Conservation (phyloP, 169 alveolate genomes). For the Cytauxzoon felis region DNA sequence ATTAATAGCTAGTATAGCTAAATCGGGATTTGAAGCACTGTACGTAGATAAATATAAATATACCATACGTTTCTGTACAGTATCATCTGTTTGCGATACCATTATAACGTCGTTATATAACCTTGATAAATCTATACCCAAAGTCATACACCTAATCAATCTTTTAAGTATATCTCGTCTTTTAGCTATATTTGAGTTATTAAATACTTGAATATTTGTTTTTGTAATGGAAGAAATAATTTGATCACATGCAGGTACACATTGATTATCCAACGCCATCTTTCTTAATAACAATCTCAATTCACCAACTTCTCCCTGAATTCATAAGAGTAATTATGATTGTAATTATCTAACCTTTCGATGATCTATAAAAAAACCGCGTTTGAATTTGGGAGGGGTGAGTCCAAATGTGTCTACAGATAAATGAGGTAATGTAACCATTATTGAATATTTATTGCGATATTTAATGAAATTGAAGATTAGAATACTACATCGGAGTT, state of each 20-base stretch:
- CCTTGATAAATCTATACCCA: conserved; percentile 95
- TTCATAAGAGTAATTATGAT: not conserved
- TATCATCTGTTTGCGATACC: conserved; percentile 93
- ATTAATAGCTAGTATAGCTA: conserved; percentile 95
- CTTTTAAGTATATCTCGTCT: conserved; percentile 80
- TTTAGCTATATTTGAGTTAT: not conserved
- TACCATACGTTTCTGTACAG: conserved; percentile 98
- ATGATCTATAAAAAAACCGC: conserved; percentile 37
- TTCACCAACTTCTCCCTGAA: conserved; percentile 64
- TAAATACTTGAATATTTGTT: conserved; percentile 1
- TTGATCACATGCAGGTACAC: conserved; percentile 15
- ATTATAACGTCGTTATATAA: conserved; percentile 95
- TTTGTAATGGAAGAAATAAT: conserved; percentile 6
- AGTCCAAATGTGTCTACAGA: conserved; percentile 31
- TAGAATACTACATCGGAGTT: conserved; percentile 5
- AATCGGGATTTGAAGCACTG: conserved; percentile 88
- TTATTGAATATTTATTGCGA: conserved; percentile 22
- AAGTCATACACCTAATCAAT: conserved; percentile 82
- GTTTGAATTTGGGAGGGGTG: conserved; percentile 45
- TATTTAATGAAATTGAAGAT: not conserved
- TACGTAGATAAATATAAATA: conserved; percentile 93
- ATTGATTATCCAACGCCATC: conserved; percentile 48
- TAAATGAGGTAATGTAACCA: conserved; percentile 22
- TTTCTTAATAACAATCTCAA: conserved; percentile 38
- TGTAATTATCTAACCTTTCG: conserved; percentile 31